Base-by-base conservation (phyloP, 805 yeast species). In the Scheffersomyces ergatensis region DNA sequence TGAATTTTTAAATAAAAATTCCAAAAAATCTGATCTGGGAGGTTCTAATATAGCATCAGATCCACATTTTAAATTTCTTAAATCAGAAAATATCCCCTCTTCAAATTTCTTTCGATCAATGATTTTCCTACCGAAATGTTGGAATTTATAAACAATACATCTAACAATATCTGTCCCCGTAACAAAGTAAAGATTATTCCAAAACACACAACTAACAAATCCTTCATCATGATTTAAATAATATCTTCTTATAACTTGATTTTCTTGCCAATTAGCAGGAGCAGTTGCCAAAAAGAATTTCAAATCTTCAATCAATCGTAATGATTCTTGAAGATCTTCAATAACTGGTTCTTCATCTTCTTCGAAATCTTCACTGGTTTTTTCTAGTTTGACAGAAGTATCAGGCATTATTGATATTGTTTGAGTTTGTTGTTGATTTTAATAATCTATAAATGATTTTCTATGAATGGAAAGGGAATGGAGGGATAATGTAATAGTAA, bases 131-230 rank as follows among this genome's bases (percentile, higher is more conserved):
- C 99, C 99, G 67, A 92, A 87, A 51, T 89, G 89, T 51, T 83
- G 84, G 67, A 92, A 85, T 50, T 92, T 80, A 62, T 85, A 93
- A 14, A 89, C 85, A 37, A 92, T 79, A 60, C 96, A 88, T 43
- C 96, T 80, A 35, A 93, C 96, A 43, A 92, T 90, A 68, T 93
- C 98, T 0, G 98, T 92, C 2, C 98, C 98, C 0, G 98, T 92
- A 36, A 92, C 78, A 63, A 85, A 90, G 59, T 85, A 92, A 12
- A 90, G 68, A 55, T 85, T 85, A 54, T 89, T 86, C 97, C 98
- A 92, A 51, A 76, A 83, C 1, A 93, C 89, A 63, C 99, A 92
- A 24, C 87, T 78, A n/a, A 89, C 89, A 50, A 92, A 89, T 2
- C 92, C 93, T 60, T 90, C 97, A 44, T 87, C 95, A 47, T 84